Conservation (phyloP, 2,329 filamentous ascomycete species). For the Arachnomyces sp. region DNA sequence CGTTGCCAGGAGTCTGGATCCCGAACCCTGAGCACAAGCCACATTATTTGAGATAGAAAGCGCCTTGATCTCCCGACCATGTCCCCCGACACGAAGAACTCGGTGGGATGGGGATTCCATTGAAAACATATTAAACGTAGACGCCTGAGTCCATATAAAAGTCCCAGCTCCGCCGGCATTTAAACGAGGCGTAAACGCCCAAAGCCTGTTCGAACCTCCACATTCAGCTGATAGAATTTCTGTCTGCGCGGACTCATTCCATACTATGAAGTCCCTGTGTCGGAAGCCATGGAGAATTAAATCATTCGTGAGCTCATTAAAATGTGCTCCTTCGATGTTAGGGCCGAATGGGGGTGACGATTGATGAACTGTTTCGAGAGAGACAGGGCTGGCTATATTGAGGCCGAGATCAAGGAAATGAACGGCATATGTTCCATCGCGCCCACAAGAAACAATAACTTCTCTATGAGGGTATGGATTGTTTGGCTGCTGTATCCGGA, state of each 20-base stretch:
- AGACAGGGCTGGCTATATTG: slow-evolving; percentile 21
- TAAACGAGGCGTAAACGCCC: slow-evolving; percentile 46
- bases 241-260: slow-evolving; percentile 64
- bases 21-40: slow-evolving; percentile 1
- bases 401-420: slow-evolving; percentile 34
- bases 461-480: slow-evolving; percentile 12
- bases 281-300: slow-evolving; percentile 75
- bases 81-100: slow-evolving; percentile 60
- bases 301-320: slow-evolving; percentile 44
- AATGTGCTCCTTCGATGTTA: slow-evolving; percentile 66
- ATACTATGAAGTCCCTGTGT: slow-evolving; percentile 70
- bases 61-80: slow-evolving; percentile 79
- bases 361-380: slow-evolving; percentile 55
- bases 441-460: slow-evolving; percentile 61
- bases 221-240: slow-evolving; percentile 69
- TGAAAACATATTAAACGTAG: slow-evolving; percentile 42
- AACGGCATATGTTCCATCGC: slow-evolving; percentile 69
- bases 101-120: slow-evolving; percentile 36
- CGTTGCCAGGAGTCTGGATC: slow-evolving; percentile 49
- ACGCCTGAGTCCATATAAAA: slow-evolving; percentile 70
- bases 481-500: slow-evolving; percentile 11
- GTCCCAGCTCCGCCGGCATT: slow-evolving; percentile 34
- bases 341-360: slow-evolving; percentile 64
- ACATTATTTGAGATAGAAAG: slow-evolving; percentile 40
- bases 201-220: slow-evolving; percentile 75